Conservation (phyloP, 2,329 filamentous ascomycete genomes). For the Nothopassalora personata region DNA sequence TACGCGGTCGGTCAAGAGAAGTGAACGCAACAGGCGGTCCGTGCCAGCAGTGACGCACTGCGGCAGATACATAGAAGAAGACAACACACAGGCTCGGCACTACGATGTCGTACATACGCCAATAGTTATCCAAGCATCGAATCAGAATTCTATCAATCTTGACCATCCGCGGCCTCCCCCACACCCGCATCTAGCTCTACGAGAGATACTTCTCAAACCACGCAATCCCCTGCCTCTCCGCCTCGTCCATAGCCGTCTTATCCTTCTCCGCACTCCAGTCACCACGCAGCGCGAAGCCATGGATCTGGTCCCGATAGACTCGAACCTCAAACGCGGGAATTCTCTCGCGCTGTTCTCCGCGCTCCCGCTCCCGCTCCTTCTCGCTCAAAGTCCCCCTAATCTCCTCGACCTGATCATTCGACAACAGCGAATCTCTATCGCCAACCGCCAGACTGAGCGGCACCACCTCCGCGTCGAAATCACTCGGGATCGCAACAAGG, state of each 20-base stretch:
- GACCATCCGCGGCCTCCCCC: neutral
- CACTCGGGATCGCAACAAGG: conserved; percentile 38
- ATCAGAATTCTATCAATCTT: neutral
- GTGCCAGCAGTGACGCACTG: too few species aligned
- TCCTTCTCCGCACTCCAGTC: conserved; percentile 43
- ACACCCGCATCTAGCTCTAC: neutral
- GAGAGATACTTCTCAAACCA: neutral
- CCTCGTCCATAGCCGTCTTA: conserved; percentile 45
- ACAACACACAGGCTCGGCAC: too few species aligned
- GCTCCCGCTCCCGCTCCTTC: conserved; percentile 37
- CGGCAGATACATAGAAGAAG: too few species aligned
- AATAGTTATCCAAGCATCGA: too few species aligned
- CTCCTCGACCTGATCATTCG: conserved; percentile 35
- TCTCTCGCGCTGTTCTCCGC: conserved; percentile 26
- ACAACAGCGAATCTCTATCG: conserved; percentile 39
- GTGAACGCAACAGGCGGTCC: too few species aligned
- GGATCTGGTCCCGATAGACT: conserved; percentile 42
- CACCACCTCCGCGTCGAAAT: conserved; percentile 38
- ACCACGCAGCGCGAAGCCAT: conserved; percentile 41
- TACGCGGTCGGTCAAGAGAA: too few species aligned
- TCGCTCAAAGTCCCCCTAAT: conserved; percentile 39
- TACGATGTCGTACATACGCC: too few species aligned
- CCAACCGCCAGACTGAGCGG: conserved; percentile 41
- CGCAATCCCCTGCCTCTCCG: neutral
- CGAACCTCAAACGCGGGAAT: conserved; percentile 36